Base-by-base conservation (phyloP, 441 rosid genomes). In the Eugenia klotzschiana region DNA sequence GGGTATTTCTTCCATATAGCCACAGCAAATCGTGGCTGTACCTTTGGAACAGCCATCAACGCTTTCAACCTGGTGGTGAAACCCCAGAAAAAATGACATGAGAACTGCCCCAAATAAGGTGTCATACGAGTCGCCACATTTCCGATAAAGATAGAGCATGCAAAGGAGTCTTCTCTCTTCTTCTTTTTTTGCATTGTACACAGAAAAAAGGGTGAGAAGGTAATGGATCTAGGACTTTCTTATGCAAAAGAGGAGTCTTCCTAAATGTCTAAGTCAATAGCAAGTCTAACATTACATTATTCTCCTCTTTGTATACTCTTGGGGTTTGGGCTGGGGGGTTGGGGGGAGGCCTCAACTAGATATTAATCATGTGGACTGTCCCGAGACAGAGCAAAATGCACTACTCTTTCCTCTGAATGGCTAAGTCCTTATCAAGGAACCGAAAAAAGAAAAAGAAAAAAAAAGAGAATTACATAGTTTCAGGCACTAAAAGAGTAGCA, bases 1-100 rank as follows among this genome's bases (percentile, higher is more conserved):
- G 98, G 98, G 86, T 97, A 95, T 91, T 92, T 92, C 90, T 92
- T 94, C 96, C 93, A 89, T 86, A 95, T 92, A 73, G 99, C 95
- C 83, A 94, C 55, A 11, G 98, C 98, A 86, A 90, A 94, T 84
- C 97, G 92, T 51, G 99, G 98, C 87, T 95, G 99, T 84, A 97
- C 98, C 92, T 95, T 97, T 80, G 98, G 98, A 57, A 97, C 94
- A 52, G 98, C 93, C 69, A 94, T 92, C 91, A 95, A 91, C 25
- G 97, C 97, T 89, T 93, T 97, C 85, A 95, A 88, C 98, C 99
- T 97, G 91, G 84, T 82, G 7, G 51, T 22, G 55, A 81, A 80
- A 69, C 82, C 56, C 80, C 52, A 60, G 13, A 53, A 56, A 46
- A 18, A 20, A 77, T n/a, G 20, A 54, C 69, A 26, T 57, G 69